Base-by-base conservation (phyloP, 768 basidiomycete species). In the Tulasnella sp. region DNA sequence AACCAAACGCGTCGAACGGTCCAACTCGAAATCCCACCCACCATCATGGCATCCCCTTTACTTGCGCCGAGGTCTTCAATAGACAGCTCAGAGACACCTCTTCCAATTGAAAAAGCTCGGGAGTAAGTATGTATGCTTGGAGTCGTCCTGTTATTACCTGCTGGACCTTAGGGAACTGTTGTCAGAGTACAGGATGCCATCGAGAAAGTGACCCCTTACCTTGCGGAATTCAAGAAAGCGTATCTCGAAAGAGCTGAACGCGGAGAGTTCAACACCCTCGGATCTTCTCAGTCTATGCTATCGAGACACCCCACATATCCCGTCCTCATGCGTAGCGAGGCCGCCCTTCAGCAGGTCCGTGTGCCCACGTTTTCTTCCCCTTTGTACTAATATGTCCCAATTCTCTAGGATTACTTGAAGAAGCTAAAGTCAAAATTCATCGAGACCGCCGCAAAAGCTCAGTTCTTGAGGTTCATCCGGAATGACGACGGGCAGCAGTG, bases 401-500 rank as follows among this genome's bases (percentile, higher is more conserved):
- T 11, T 29, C 36, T 40, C 36, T 36, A 76, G 75, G 75, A 76
- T 15, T 76, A 76, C 34, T 69, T 76, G 75, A 76, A 76, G 68
- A 76, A 76, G 19, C 67, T 76, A 64, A 76, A 76, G 67, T 67
- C 75, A 3, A 76, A 76, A 38, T 76, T 68, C 75, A 76, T 76
- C 19, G 75, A 76, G 69, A 68, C 40, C 67, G 39, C 75, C 29
- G 75, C 75, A 5, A 76, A 76, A 37, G 64, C 67, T 34, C 75
- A 76, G 40, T 76, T 76, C 36, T 64, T 76, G 34, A 71, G 67
- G 69, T 68, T 76, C 45, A 69, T 76, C 7, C 38, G 75, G 45
- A 67, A 49, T 25, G 75, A 76, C 22, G 64, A 76, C 7, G 71
- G 40, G 3, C 37, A 42, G 40, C 64, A 69, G 34, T 76, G 75